A percentile compares a stretch with the other conserved stretches of the same genome.
These are phyloP conservation scores for Tetracladium marchalianum DNA, from an alignment of 495 filamentous ascomycete species.

Conservation along the genomic window DNA sequence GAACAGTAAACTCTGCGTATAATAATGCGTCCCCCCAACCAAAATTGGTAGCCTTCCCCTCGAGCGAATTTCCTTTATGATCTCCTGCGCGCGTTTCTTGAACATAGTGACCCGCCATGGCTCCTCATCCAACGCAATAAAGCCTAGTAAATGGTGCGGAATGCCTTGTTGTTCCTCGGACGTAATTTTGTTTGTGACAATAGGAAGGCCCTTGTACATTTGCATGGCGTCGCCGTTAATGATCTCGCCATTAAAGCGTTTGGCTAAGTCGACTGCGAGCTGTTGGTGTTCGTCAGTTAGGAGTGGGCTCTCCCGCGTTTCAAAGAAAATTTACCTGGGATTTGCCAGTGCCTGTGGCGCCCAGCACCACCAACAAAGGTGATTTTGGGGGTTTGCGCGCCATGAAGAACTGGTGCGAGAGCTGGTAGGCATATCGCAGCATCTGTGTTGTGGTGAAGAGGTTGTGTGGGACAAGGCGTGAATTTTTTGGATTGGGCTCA, in stretches of 20 bases:
- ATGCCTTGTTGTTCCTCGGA: conserved; percentile 65
- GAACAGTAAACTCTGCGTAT: conserved; percentile 81
- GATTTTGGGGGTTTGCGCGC: conserved; percentile 14
- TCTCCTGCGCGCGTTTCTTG: conserved; percentile 50
- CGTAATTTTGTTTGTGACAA: conserved; percentile 91
- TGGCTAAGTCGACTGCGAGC: conserved; percentile 88
- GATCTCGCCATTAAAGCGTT: conserved; percentile 80
- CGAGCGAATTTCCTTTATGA: conserved; percentile 67
- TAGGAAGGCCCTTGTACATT: conserved; percentile 84
- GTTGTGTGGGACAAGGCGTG: no score
- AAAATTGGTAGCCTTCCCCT: conserved; percentile 78
- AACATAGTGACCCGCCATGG: conserved; percentile 78
- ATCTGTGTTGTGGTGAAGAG: conserved; percentile 4
- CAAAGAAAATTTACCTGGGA: conserved; percentile 61
- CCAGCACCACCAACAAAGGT: conserved; percentile 76
- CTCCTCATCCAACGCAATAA: conserved; percentile 59
- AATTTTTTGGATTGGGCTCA: no score
- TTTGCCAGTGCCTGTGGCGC: conserved; percentile 93
- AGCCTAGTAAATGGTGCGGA: conserved; percentile 81
- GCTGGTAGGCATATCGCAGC: background rate
- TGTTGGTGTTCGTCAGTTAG: conserved; percentile 27
- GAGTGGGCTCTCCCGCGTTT: background rate
- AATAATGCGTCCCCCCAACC: conserved; percentile 93
- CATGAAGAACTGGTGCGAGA: conserved; percentile 5
- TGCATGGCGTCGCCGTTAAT: conserved; percentile 99